These are phyloP conservation scores for Selenicereus undatus DNA, from an alignment of 148 eudicot species.

Conservation along the genomic window DNA sequence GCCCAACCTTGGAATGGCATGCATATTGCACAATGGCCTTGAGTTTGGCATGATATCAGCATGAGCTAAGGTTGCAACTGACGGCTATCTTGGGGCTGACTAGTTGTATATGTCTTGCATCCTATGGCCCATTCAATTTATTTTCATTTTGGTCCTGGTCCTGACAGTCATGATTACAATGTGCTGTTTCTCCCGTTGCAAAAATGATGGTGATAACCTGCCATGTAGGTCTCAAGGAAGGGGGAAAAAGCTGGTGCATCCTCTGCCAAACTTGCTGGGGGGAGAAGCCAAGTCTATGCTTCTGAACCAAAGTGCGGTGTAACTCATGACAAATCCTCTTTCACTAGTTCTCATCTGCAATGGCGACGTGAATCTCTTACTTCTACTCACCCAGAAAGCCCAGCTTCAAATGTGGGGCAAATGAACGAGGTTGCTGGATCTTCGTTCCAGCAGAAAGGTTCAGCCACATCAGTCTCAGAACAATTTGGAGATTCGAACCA, in stretches of 20 bases:
- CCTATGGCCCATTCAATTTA: too few relatives aligned
- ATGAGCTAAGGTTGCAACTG: too few relatives aligned
- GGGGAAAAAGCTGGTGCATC: slow-evolving; percentile 14
- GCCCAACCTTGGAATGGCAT: background rate
- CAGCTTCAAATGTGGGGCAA: background rate
- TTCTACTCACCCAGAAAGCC: background rate
- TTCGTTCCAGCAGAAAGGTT: background rate
- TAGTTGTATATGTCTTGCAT: too few relatives aligned
- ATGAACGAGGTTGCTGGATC: background rate
- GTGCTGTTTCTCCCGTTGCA: background rate
- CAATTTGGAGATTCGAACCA: background rate
- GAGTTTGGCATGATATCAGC: background rate
- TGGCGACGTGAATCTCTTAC: slow-evolving; percentile 7
- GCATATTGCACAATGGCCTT: background rate
- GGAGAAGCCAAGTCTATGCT: slow-evolving; percentile 7
- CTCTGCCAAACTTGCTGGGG: slow-evolving; percentile 14
- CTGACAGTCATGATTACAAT: background rate
- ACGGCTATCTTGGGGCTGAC: too few relatives aligned
- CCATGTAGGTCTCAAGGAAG: slow-evolving; percentile 33
- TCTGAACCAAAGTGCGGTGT: slow-evolving; percentile 1
- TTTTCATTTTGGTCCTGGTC: too few relatives aligned
- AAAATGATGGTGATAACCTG: slow-evolving; percentile 1
- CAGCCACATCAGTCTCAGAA: background rate
- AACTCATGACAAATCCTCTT: slow-evolving; percentile 4
- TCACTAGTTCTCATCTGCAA: slow-evolving; percentile 16